Evolutionary conservation across 176 grass and related monocot genomes (phyloP).

Genomic region (Oryza officinalis): DNA sequence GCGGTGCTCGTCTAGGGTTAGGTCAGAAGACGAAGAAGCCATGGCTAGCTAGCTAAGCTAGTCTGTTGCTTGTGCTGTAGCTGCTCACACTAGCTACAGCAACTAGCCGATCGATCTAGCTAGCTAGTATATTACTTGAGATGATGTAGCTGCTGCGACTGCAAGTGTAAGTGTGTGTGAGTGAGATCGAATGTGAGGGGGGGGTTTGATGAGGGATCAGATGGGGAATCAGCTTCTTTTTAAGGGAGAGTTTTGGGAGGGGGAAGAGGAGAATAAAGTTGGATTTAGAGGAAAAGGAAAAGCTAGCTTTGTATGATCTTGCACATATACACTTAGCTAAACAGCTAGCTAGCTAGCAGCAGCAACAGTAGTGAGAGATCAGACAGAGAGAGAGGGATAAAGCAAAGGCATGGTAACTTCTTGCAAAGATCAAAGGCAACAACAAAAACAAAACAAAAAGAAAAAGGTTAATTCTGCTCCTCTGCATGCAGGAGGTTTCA

Average conservation of each 20-base stretch:
- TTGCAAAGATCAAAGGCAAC: conserved; percentile 95
- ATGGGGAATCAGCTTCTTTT: conserved; percentile 68
- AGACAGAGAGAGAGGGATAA: conserved; percentile 38
- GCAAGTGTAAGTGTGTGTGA: background rate
- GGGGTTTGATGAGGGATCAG: conserved; percentile 54
- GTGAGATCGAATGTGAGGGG: background rate
- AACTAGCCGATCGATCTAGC: conserved; percentile 14
- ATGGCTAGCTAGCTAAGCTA: conserved; percentile 21
- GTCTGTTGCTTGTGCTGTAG: conserved; percentile 15
- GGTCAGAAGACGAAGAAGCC: conserved; percentile 79
- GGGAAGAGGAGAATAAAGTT: conserved; percentile 79
- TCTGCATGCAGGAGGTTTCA: conserved; percentile 61
- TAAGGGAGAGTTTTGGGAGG: conserved; percentile 55
- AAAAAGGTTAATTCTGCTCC: conserved; percentile 34
- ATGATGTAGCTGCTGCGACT: background rate
- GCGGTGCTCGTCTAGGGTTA: conserved; percentile 69
- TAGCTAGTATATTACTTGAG: conserved; percentile 29
- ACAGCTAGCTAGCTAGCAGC: background rate
- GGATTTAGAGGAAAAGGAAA: conserved; percentile 69
- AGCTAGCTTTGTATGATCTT: conserved; percentile 46
- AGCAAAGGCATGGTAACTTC: conserved; percentile 99
- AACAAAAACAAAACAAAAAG: conserved; percentile 43
- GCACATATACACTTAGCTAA: background rate
- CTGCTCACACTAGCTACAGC: background rate
- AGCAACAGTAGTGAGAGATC: background rate